These are phyloP conservation scores for Paracamarosporium sp. DNA, from an alignment of 2,329 filamentous ascomycete species.

Conservation along the genomic window DNA sequence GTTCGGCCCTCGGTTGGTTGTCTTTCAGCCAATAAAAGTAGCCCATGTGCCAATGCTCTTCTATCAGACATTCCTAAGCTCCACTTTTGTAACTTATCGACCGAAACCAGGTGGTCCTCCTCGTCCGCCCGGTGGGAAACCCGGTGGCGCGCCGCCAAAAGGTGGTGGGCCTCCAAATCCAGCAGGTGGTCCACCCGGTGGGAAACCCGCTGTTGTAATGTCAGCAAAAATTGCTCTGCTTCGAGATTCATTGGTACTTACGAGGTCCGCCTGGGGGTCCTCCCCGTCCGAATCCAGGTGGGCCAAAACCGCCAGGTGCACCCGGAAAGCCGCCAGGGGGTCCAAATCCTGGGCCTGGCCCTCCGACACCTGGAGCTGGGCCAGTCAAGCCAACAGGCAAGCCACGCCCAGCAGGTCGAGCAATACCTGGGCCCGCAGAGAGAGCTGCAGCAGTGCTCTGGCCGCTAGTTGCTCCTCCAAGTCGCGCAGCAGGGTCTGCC, in stretches of 20 bases:
- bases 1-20: background rate
- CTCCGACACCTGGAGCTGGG: conserved; percentile 86
- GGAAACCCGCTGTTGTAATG: conserved; percentile 37
- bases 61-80: background rate
- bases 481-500: conserved; percentile 86
- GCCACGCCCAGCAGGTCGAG: conserved; percentile 88
- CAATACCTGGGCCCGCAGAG: conserved; percentile 84
- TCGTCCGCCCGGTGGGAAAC: conserved; percentile 25
- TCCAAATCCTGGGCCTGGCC: conserved; percentile 70
- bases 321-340: conserved; percentile 61
- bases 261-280: conserved; percentile 48
- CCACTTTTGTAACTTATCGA: conserved; percentile 20
- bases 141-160: conserved; percentile 22
- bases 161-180: conserved; percentile 27
- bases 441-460: conserved; percentile 66
- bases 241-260: conserved; percentile 25
- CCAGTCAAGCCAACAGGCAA: conserved; percentile 83
- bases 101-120: conserved; percentile 38
- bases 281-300: conserved; percentile 43
- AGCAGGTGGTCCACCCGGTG: conserved; percentile 61
- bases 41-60: background rate
- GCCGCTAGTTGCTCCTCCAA: conserved; percentile 77
- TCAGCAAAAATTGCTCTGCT: conserved; percentile 26
- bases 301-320: conserved; percentile 46
- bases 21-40: background rate